Conservation (phyloP, 116 monocot species). For the Papilionanthe hybrid region DNA sequence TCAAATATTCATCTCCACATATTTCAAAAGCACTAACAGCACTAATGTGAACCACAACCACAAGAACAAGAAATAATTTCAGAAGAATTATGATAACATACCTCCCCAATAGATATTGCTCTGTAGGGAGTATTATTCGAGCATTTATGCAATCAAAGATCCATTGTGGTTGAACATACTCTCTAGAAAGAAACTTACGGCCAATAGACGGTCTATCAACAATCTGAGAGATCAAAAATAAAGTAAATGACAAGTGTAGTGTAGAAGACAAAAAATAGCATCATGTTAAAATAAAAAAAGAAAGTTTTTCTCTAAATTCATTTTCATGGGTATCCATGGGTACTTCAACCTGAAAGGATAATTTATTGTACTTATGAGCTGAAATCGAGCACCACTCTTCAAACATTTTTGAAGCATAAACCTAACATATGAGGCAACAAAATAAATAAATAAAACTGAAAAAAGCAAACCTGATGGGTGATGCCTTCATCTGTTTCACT, state of each 20-base stretch:
- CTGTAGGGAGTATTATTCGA: slow-evolving; percentile 68
- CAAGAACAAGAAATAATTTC: not conserved
- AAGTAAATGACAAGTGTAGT: not conserved
- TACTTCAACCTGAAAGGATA: not conserved
- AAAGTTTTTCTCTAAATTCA: not conserved
- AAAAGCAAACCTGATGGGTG: slow-evolving; percentile 71
- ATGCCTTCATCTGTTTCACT: slow-evolving; percentile 66
- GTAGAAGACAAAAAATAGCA: not conserved
- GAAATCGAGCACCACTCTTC: not conserved
- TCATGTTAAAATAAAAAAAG: not conserved
- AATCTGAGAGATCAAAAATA: slow-evolving; percentile 41
- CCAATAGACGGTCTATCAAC: slow-evolving; percentile 91
- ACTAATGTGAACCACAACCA: not conserved
- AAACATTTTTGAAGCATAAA: not conserved
- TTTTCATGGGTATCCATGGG: not conserved
- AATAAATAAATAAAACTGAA: not conserved
- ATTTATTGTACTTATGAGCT: not conserved
- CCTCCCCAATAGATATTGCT: slow-evolving; percentile 82
- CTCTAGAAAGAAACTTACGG: slow-evolving; percentile 93
- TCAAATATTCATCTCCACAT: not conserved
- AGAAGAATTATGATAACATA: slow-evolving; percentile 22
- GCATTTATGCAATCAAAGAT: slow-evolving; percentile 91
- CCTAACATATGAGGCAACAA: not conserved
- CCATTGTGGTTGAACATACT: slow-evolving; percentile 98
- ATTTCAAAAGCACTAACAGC: not conserved